A percentile compares a stretch with the other conserved stretches of the same genome.
Evolutionary conservation across 306 rosid genomes (phyloP).

Genomic region (barrel medic (Medicago truncatula)): MtrunA17r5.0-ANR NC_053048.1:37641001-37641500

Average conservation of each 20-base stretch:
- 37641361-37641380: no score
- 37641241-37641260: neutral
- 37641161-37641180: neutral
- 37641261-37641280: neutral
- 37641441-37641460: no score
- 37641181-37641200: neutral
- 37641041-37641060: no score
- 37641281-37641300: no score
- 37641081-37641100: neutral
- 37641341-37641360: no score
- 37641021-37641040: neutral
- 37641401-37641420: no score
- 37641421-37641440: no score
- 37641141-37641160: neutral
- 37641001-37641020: neutral
- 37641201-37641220: neutral
- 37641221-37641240: slow-evolving; percentile 5
- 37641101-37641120: slow-evolving; percentile 12
- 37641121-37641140: slow-evolving; percentile 2
- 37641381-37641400: no score
- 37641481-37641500: no score
- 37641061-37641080: neutral
- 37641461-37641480: no score
- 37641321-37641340: no score
- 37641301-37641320: no score